phyloP scores from a whole-genome alignment of 345 rosid species.

The Mallotus nudiflorus region DNA sequence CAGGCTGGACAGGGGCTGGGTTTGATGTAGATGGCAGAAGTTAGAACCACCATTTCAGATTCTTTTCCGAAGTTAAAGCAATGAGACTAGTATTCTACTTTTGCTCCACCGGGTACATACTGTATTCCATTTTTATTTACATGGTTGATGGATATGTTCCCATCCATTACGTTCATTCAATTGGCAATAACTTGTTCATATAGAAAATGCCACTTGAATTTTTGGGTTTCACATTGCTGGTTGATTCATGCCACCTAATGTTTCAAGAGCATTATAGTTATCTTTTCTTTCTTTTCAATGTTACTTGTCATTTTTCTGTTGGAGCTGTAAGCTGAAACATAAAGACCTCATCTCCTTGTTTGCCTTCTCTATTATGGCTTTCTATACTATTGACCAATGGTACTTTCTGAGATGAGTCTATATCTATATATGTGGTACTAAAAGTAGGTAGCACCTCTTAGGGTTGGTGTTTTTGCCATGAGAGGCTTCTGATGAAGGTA shows the following conservation, averaged over 20 bases:
- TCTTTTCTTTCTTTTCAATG: slow-evolving; percentile 4
- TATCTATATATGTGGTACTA: too few species aligned
- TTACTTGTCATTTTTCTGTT: not conserved
- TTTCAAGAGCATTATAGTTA: not conserved
- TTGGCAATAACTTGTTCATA: slow-evolving; percentile 13
- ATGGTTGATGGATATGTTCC: not conserved
- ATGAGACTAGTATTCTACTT: slow-evolving; percentile 7
- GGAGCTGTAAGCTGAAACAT: slow-evolving; percentile 6
- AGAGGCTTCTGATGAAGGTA: not conserved
- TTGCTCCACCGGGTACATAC: slow-evolving; percentile 7
- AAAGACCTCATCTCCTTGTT: not conserved
- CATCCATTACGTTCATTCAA: not conserved
- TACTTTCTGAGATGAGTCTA: not conserved
- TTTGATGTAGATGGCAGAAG: slow-evolving; percentile 77
- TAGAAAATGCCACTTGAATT: not conserved
- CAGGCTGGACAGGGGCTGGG: slow-evolving; percentile 79
- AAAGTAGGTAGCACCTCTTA: not conserved
- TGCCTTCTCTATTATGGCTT: not conserved
- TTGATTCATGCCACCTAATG: not conserved
- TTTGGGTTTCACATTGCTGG: not conserved
- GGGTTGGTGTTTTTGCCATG: not conserved
- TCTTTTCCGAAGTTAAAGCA: slow-evolving; percentile 10
- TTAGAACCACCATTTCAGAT: slow-evolving; percentile 25
- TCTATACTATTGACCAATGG: not conserved
- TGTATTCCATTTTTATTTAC: slow-evolving; percentile 2